Evolutionary conservation across 148 eudicot genomes (phyloP).

Genomic region (Chenopodium formosanum): DNA sequence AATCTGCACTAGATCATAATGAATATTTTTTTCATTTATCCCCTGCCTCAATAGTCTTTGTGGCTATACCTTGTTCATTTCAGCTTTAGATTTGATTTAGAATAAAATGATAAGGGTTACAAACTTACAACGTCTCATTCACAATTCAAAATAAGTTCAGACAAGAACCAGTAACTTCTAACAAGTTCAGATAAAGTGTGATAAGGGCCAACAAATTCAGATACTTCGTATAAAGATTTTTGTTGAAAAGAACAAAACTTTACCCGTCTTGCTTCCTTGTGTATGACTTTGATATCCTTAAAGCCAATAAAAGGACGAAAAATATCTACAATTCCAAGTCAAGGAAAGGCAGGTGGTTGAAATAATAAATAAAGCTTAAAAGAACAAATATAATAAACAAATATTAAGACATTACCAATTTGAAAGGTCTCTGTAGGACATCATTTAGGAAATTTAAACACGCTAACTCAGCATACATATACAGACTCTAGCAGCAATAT

Average conservation of each 20-base stretch:
- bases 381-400: background rate
- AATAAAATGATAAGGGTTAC: background rate
- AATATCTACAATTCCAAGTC: constrained; percentile 60
- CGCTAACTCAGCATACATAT: background rate
- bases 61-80: background rate
- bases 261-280: constrained; percentile 94
- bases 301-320: constrained; percentile 97
- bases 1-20: background rate
- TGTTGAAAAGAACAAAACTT: constrained; percentile 19
- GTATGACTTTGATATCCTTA: constrained; percentile 84
- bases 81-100: background rate
- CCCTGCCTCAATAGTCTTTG: background rate
- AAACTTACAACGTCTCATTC: background rate
- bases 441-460: background rate
- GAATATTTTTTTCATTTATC: background rate
- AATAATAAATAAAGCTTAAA: background rate
- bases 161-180: background rate
- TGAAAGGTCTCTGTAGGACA: background rate
- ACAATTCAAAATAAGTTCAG: background rate
- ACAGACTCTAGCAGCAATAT: background rate
- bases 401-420: background rate
- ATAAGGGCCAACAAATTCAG: background rate
- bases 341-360: constrained; percentile 38
- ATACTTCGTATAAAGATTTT: background rate
- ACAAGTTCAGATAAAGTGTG: background rate